Evolutionary conservation across 495 filamentous ascomycete species (phyloP), one percentile per base, ranked within the genome.

Genomic region (Lindgomyces ingoldianus): DNA sequence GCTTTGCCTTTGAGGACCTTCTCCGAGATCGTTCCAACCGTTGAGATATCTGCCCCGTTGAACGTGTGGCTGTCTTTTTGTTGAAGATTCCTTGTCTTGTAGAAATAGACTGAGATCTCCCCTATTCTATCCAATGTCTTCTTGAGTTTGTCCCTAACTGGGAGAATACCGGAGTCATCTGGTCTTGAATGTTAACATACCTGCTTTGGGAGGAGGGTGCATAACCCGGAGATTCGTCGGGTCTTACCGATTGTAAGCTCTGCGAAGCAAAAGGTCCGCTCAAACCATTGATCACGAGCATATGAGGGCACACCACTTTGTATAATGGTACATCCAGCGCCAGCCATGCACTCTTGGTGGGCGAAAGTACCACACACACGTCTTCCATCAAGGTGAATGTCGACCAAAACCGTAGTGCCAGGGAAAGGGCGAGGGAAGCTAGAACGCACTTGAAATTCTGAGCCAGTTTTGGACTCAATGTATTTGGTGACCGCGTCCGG

Each of bases 1-100:
- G 65, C 65, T 46, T 45, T 49, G 11, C 65, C 65, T 45, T 68
- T 68, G 16, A 68, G 52, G 1, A 51, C 59, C 29, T 65, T 64
- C 25, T 67, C 67, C 10, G 58, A 57, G 36, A 66, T 22, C 0
- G 57, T 53, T 21, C 49, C 41, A 47, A 57, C 1, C 0, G 19
- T 10, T 26, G 39, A 6, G 14, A 33, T 59, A 22, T 19, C 22
- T 30, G 14, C n/a, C 8, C 26, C 26, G 3, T 9, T 33, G 11
- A n/a, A 4, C 3, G 27, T 41, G 10, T 55, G 10, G 11, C n/a
- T 16, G 12, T 12, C 30, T 19, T 4, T 18, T n/a, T 4, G 8
- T 18, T 11, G 2, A 19, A 26, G 9, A 24, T 9, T 18, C 24
- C 29, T 46, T 2, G 29, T 30, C 8, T 29, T n/a, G 24, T 30